phyloP scores from a whole-genome alignment of 805 yeast species.

The Candida caryicola region DNA sequence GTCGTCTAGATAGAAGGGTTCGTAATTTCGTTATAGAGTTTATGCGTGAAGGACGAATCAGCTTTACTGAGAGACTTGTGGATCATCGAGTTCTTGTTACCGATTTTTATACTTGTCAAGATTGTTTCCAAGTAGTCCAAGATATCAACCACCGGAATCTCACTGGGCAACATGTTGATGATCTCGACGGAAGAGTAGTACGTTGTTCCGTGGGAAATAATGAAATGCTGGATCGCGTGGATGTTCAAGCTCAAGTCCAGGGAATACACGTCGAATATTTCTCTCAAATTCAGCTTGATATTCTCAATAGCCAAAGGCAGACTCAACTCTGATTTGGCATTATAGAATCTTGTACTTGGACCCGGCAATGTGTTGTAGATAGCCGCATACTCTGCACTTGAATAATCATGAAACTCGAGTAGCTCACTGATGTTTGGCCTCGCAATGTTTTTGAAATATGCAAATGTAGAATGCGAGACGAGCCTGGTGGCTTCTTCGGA shows the following conservation, averaged over 20 bases:
- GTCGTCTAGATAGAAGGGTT: not conserved
- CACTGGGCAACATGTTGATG: slow-evolving; percentile 27
- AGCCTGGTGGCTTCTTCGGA: not conserved
- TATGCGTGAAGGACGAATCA: slow-evolving; percentile 21
- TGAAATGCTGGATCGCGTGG: slow-evolving; percentile 27
- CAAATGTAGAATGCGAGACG: not conserved
- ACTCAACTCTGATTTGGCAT: no score
- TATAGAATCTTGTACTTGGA: slow-evolving; percentile 18
- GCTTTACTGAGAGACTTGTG: slow-evolving; percentile 29
- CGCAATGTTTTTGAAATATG: not conserved
- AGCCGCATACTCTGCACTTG: slow-evolving; percentile 33
- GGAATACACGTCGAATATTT: slow-evolving; percentile 1
- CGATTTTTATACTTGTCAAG: slow-evolving; percentile 19
- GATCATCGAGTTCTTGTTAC: slow-evolving; percentile 16
- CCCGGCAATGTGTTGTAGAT: slow-evolving; percentile 20
- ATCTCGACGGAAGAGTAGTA: slow-evolving; percentile 24
- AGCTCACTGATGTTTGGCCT: slow-evolving; percentile 6
- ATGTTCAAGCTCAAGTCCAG: slow-evolving; percentile 5
- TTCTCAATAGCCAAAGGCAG: not conserved
- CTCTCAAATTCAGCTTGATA: not conserved
- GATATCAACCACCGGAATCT: slow-evolving; percentile 28
- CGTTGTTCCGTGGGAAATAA: slow-evolving; percentile 20
- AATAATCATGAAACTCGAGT: slow-evolving; percentile 27
- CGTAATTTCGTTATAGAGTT: slow-evolving; percentile 20
- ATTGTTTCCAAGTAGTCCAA: slow-evolving; percentile 23